Evolutionary conservation across 768 basidiomycete genomes (phyloP), one percentile per base, ranked within the genome.

Genomic region (Chiua virens): DNA sequence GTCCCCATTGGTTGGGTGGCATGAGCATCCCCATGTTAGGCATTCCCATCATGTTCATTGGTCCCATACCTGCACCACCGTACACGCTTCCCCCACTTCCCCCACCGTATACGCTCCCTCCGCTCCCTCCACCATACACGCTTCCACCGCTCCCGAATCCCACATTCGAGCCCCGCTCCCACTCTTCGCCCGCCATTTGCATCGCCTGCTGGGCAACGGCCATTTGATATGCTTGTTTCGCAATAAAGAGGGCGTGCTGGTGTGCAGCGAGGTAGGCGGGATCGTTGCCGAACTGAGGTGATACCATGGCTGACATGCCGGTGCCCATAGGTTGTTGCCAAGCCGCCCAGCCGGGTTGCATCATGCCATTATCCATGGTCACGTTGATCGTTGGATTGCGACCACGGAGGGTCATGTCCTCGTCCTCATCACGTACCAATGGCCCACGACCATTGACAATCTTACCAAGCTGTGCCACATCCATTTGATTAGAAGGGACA

Each of bases 141-240:
- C 25, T 27, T 27, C 25, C 73, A 36, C 63, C 64, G 8, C 67
- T 60, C 15, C 73, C 73, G 54, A 71, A 73, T 17, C 81, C 74
- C 25, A 78, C 56, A 34, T 73, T 80, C 47, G 88, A 90, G 8
- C 82, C 79, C 30, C 91, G 83, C 64, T 94, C 92, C 92, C 92
- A 94, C 64, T 93, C 90, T 28, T 93, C 92, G 18, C 80, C 89
- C n/a, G 92, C 92, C 8, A 85, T 82, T 8, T 83, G 86, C 80
- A 92, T 86, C 5, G 92, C 92, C 57, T 93, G 92, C 67, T 92
- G 92, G 6, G 92, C 92, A 38, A 94, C 87, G 3, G 92, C 87
- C 75, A 88, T 82, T 68, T 93, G 92, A 63, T 91, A 94, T 4
- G 91, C 84, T 67, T 93, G 92, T 68, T 93, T 93, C 46, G 92